A percentile compares a stretch with the other conserved stretches of the same genome.
phyloP scores from a whole-genome alignment of 2,329 filamentous ascomycete species.

The Trichoderma citrinoviride region DNA sequence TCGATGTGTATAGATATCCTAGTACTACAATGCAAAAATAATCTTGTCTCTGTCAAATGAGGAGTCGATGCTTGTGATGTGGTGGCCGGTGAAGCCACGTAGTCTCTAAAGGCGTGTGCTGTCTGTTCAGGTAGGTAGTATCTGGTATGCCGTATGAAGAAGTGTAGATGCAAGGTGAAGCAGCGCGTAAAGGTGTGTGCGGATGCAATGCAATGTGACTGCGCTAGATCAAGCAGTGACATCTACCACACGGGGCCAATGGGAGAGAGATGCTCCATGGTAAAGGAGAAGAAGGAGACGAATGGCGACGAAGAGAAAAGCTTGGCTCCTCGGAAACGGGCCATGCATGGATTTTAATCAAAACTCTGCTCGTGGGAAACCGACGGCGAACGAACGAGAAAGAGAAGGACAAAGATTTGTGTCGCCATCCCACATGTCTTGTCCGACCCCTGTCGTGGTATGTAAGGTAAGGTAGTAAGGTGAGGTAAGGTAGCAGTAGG shows the following conservation, averaged over 20 bases:
- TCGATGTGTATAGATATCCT: conserved; percentile 15
- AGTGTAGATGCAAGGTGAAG: too few species aligned
- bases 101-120: too few species aligned
- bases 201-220: not conserved
- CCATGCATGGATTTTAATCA: not conserved
- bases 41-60: conserved; percentile 13
- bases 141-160: too few species aligned
- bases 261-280: too few species aligned
- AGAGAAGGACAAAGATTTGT: too few species aligned
- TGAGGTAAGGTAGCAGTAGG: too few species aligned
- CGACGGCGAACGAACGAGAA: not conserved
- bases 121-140: too few species aligned
- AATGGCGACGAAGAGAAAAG: too few species aligned
- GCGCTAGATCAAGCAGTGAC: not conserved
- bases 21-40: conserved; percentile 16
- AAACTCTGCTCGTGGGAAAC: not conserved
- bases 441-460: too few species aligned
- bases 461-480: not conserved
- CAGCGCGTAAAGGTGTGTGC: too few species aligned
- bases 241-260: not conserved
- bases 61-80: not conserved
- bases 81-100: not conserved
- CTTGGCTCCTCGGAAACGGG: not conserved
- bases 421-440: not conserved
- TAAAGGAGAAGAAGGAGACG: not conserved